Conservation (phyloP, 148 eudicot genomes). For the Euryodendron excelsum region DNA sequence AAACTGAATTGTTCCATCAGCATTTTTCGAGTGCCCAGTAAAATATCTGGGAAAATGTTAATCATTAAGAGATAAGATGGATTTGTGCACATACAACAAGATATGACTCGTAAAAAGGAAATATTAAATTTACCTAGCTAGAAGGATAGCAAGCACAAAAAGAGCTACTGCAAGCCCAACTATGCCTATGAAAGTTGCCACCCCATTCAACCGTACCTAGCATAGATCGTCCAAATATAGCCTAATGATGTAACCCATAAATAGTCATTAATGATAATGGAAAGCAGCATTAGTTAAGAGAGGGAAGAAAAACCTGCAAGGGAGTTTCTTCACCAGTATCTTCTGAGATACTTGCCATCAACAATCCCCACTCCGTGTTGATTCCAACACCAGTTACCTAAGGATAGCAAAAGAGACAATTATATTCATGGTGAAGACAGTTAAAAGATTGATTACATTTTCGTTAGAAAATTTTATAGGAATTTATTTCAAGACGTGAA, state of each 20-base stretch:
- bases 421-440: background rate
- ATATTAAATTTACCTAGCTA: conserved; percentile 50
- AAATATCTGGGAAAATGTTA: conserved; percentile 47
- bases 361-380: too few species aligned
- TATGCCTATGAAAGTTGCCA: conserved; percentile 86
- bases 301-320: conserved; percentile 87
- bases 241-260: background rate
- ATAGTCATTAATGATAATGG: background rate
- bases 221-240: conserved; percentile 7
- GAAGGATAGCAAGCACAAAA: conserved; percentile 57
- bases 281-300: background rate
- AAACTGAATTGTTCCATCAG: conserved; percentile 67
- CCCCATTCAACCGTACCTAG: conserved; percentile 89
- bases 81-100: background rate
- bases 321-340: conserved; percentile 97
- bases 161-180: conserved; percentile 87
- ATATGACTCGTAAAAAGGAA: background rate
- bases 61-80: background rate
- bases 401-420: conserved; percentile 8
- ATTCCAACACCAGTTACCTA: conserved; percentile 90
- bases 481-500: background rate
- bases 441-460: background rate
- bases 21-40: conserved; percentile 60
- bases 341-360: too few species aligned
- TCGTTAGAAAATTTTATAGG: background rate